Evolutionary conservation across 75 land plant species (phyloP).

Genomic region (Isoetes taiwanensis): DNA sequence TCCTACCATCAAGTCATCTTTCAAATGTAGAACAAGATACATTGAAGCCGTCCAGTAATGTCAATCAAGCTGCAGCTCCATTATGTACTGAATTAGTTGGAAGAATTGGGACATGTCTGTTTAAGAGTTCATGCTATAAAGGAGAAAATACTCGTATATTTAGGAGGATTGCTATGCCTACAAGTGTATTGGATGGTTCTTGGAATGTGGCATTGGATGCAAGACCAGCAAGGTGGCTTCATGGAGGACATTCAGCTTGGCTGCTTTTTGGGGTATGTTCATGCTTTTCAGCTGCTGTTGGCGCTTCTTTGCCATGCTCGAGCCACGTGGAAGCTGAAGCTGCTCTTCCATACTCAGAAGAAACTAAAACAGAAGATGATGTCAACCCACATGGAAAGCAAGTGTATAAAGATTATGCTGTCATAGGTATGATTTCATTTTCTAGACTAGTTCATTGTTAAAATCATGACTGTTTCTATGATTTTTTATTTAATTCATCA

Average conservation of each 20-base stretch:
- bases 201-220: constrained; percentile 88
- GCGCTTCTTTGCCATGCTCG: constrained; percentile 6
- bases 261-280: constrained; percentile 65
- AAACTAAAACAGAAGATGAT: constrained; percentile 4
- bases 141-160: too few relatives aligned
- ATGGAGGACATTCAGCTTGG: constrained; percentile 67
- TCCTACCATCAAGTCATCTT: constrained; percentile 31
- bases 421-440: constrained; percentile 26
- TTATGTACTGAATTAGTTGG: too few relatives aligned
- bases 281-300: constrained; percentile 30
- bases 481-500: not conserved
- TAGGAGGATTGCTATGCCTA: constrained; percentile 12
- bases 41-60: too few relatives aligned
- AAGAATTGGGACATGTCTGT: too few relatives aligned
- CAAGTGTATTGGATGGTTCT: constrained; percentile 43
- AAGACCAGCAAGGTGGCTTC: constrained; percentile 76
- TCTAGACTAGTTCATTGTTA: too few relatives aligned
- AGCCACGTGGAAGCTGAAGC: constrained; percentile 10
- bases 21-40: not conserved
- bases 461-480: not conserved
- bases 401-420: constrained; percentile 22
- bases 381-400: constrained; percentile 22
- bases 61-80: too few relatives aligned
- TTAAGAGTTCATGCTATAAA: too few relatives aligned
- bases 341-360: not conserved